Base-by-base conservation (phyloP, 495 filamentous ascomycete species). In the Aspergillus olivimuriae region DNA sequence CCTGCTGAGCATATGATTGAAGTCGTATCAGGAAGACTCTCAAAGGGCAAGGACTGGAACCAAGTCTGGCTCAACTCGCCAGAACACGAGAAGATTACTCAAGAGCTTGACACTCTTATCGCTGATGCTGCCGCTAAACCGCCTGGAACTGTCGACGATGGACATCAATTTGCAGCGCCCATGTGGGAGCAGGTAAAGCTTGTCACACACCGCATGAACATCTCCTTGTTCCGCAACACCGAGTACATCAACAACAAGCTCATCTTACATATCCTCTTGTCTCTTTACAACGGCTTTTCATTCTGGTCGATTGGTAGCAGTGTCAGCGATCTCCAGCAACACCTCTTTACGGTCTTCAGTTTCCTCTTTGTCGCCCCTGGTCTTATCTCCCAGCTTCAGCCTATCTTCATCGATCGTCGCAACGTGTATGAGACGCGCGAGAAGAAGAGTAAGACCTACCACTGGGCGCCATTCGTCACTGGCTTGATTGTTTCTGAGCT, bases 1-100 rank as follows among this genome's bases (percentile, higher is more conserved):
- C 85, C 85, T 23, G 87, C 87, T 16, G 87, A 94, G 60, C 88
- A 83, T 81, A 90, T 92, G 83, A 66, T 92, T 26, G 84, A 89
- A 48, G 81, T 83, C 42, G 88, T 86, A 39, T 52, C 49, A 0
- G 49, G 44, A 1, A 31, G 34, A 10, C 17, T 43, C 1, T 47
- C 44, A 2, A 23, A 52, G 11, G 43, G 22, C 12, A 35, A 2
- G 1, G 33, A 37, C 11, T 37, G 34, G 34, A 16, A 20, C 17
- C 3, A 37, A 26, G 70, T 82, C 46, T 86, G 82, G 82, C 61
- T 69, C 10, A 72, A 76, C 20, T 82, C 78, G 2, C 55, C 73
- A 1, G 71, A 82, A 35, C 58, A 66, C 24, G 51, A 55, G 16
- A 47, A 53, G 4, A 57, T 75, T 4, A 44, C 62, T 12, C 49